These are phyloP conservation scores for Hanseniaspora meyeri DNA, from an alignment of 805 yeast species.

Conservation along the genomic window DNA sequence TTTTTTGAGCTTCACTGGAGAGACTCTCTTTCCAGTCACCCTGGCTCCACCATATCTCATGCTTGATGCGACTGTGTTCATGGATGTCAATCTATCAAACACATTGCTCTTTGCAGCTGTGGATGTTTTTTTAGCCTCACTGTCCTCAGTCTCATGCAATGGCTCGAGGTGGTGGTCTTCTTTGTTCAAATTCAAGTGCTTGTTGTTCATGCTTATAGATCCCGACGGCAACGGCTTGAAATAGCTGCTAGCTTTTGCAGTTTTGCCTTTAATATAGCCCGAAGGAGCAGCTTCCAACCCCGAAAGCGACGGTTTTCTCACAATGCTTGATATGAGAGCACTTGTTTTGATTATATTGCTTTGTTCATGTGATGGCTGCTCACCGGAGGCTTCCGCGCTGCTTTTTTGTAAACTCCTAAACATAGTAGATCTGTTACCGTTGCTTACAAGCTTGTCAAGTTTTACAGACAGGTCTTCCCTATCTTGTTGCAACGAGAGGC, in stretches of 20 bases:
- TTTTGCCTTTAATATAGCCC: background rate
- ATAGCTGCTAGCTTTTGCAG: constrained; percentile 3
- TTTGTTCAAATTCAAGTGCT: background rate
- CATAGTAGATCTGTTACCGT: background rate
- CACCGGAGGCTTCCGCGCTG: background rate
- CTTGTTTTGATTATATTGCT: background rate
- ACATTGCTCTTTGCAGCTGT: background rate
- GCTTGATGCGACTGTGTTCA: background rate
- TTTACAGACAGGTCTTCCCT: background rate
- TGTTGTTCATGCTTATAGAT: constrained; percentile 2
- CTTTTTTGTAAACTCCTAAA: background rate
- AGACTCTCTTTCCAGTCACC: background rate
- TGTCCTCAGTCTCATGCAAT: background rate
- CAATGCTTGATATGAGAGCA: background rate
- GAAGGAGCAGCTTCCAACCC: background rate
- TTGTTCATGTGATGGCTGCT: background rate
- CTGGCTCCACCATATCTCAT: constrained; percentile 1
- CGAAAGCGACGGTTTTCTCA: constrained; percentile 2
- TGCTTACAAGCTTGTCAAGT: background rate
- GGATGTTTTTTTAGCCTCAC: background rate
- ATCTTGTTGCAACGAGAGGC: background rate
- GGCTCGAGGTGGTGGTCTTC: background rate
- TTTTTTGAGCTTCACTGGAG: background rate
- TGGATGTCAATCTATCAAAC: constrained; percentile 8
- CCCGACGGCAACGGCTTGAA: constrained; percentile 10